Evolutionary conservation across 805 yeast species (phyloP).

Genomic region (Cyberlindnera euphorbiae): DNA sequence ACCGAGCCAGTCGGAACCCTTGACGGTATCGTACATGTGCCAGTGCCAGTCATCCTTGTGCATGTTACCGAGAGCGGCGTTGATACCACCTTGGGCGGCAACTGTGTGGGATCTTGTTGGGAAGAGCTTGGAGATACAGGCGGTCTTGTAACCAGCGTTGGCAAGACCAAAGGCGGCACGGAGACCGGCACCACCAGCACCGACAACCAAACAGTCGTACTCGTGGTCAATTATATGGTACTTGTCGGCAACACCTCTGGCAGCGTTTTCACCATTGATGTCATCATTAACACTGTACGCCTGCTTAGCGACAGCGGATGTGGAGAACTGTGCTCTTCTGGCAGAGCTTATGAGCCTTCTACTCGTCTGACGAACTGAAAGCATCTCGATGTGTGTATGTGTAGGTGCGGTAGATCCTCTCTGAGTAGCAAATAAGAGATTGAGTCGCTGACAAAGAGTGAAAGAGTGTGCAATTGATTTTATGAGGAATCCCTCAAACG

Average conservation of each 20-base stretch:
- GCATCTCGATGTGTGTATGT: conserved; percentile 17
- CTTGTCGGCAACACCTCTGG: conserved; percentile 54
- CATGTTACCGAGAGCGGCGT: conserved; percentile 98
- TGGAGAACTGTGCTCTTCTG: conserved; percentile 19
- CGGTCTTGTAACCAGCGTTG: conserved; percentile 94
- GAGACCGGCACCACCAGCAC: conserved; percentile 99
- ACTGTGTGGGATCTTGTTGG: conserved; percentile 99
- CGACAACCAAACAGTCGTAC: conserved; percentile 95
- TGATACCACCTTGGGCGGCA: conserved; percentile 99
- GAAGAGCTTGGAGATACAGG: conserved; percentile 93
- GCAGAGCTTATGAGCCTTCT: conserved; percentile 14
- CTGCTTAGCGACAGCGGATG: conserved; percentile 18
- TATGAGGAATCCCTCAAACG: too few species aligned
- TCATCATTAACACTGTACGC: conserved; percentile 34
- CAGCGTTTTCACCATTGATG: conserved; percentile 46
- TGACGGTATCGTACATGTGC: conserved; percentile 99
- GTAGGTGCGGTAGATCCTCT: too few species aligned
- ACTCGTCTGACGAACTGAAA: conserved; percentile 23
- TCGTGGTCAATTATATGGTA: conserved; percentile 96
- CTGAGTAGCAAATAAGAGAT: too few species aligned
- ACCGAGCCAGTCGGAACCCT: conserved; percentile 99
- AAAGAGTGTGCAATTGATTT: too few species aligned
- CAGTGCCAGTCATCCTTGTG: conserved; percentile 98
- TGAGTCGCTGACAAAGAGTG: too few species aligned
- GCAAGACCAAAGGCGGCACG: conserved; percentile 98